Base-by-base conservation (phyloP, 805 yeast genomes). In the Saccharomycopsis sp. region DNA sequence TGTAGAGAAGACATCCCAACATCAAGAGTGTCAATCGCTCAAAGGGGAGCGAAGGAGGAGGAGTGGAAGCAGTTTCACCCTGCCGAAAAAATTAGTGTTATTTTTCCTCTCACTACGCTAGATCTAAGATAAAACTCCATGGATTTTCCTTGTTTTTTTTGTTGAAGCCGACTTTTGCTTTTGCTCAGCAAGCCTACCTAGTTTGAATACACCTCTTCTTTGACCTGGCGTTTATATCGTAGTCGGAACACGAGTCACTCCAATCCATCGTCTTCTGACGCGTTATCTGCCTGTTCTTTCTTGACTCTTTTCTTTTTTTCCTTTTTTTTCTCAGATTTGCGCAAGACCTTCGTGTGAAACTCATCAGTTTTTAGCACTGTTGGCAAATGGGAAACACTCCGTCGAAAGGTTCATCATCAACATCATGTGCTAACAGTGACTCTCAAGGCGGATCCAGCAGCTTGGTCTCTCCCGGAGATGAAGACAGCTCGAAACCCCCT, bases 401-500 rank as follows among this genome's bases (percentile, higher is more conserved):
- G 51, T 54, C 57, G 9, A 52, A n/a, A 52, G 18, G 20, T 34
- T 34, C 54, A 34, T 48, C 57, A 20, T 41, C 50, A 16, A 16
- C 51, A 48, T 29, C 53, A 50, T 48, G 57, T 21, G n/a, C 48
- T 15, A 46, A 44, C 24, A 47, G 23, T 18, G 15, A 21, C 29
- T 44, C 48, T 44, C 48, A 44, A 44, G 24, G 52, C 18, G 24
- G 23, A n/a, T 23, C 56, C 16, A 44, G 52, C 12, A 41, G 37
- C 8, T 47, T 40, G 8, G 34, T 44, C 8, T n/a, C 48, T 44
- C 8, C 50, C n/a, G 29, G 50, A 18, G 54, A 50, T 37, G 62
- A 58, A 21, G 61, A 59, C 2, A 52, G 57, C 34, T 20, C 62
- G 15, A 59, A 59, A 50, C 62, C 62, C 59, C 62, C 62, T 59